Evolutionary conservation across 176 grass and related monocot species (phyloP).

Genomic region (Avena eriantha): DNA sequence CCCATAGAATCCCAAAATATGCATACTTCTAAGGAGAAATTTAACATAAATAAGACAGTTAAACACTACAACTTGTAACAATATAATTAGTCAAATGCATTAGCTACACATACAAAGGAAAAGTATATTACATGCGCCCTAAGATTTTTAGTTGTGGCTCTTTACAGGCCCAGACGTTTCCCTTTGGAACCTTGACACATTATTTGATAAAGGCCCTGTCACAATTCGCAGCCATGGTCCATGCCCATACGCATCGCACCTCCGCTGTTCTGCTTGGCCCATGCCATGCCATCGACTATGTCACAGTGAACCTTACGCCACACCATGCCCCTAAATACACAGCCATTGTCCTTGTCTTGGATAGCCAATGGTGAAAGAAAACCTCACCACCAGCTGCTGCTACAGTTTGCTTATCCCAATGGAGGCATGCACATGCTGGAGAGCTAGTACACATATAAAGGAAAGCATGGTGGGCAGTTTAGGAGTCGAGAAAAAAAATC

Average conservation of each 20-base stretch:
- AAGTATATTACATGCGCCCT: neutral
- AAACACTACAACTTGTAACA: conserved; percentile 22
- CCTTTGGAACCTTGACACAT: conserved; percentile 1
- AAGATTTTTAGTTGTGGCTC: neutral
- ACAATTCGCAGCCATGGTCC: conserved; percentile 3
- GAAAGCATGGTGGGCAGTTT: conserved; percentile 12
- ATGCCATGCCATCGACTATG: neutral
- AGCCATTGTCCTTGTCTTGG: neutral
- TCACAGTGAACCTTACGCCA: neutral
- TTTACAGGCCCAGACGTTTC: neutral
- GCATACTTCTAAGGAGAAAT: conserved; percentile 15
- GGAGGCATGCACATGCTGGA: conserved; percentile 6
- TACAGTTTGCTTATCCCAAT: conserved; percentile 1
- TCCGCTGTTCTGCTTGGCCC: neutral
- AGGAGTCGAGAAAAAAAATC: neutral
- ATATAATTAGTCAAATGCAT: conserved; percentile 16
- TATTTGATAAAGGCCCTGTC: neutral
- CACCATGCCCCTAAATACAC: neutral
- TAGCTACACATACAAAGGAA: neutral
- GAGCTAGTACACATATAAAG: neutral
- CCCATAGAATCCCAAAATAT: neutral
- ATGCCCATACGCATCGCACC: neutral
- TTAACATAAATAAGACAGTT: conserved; percentile 17
- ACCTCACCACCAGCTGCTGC: neutral
- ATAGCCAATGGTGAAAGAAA: neutral